Percentiles rank a stretch among this genome's conserved stretches.
Conservation (phyloP, 2,329 filamentous ascomycete species). For the Aureobasidium vineae region DNA sequence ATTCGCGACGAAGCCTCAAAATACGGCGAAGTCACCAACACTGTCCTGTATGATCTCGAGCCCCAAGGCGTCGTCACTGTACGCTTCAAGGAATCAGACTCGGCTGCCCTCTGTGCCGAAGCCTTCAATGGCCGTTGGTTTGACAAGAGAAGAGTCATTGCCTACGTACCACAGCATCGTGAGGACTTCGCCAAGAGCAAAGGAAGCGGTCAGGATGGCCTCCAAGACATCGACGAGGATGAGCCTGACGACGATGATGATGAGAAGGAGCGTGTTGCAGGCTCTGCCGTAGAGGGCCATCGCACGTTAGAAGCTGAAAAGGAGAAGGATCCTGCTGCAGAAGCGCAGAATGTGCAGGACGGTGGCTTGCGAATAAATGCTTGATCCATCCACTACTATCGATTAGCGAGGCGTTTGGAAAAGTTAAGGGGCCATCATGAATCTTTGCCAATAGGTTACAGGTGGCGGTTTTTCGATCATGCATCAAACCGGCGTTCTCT, state of each 20-base stretch:
- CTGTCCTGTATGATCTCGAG: constrained; percentile 86
- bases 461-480: background rate
- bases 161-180: constrained; percentile 53
- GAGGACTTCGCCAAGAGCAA: constrained; percentile 69
- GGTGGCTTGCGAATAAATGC: constrained; percentile 15
- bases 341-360: constrained; percentile 6
- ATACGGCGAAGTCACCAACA: constrained; percentile 83
- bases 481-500: background rate
- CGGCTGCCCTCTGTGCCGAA: constrained; percentile 68
- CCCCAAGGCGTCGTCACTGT: constrained; percentile 80
- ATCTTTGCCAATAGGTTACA: background rate
- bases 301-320: constrained; percentile 12
- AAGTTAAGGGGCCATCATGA: background rate
- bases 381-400: background rate
- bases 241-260: constrained; percentile 47
- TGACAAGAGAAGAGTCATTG: constrained; percentile 67
- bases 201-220: constrained; percentile 48
- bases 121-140: constrained; percentile 78
- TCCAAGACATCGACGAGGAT: constrained; percentile 38
- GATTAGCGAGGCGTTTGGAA: constrained; percentile 17
- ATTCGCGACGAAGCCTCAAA: constrained; percentile 87
- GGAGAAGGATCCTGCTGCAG: background rate
- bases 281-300: constrained; percentile 21
- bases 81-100: constrained; percentile 69
- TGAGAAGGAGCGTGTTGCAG: constrained; percentile 32